A percentile compares a stretch with the other conserved stretches of the same genome.
phyloP scores from a whole-genome alignment of 2,329 filamentous ascomycete genomes.

The Claviceps humidiphila region DNA sequence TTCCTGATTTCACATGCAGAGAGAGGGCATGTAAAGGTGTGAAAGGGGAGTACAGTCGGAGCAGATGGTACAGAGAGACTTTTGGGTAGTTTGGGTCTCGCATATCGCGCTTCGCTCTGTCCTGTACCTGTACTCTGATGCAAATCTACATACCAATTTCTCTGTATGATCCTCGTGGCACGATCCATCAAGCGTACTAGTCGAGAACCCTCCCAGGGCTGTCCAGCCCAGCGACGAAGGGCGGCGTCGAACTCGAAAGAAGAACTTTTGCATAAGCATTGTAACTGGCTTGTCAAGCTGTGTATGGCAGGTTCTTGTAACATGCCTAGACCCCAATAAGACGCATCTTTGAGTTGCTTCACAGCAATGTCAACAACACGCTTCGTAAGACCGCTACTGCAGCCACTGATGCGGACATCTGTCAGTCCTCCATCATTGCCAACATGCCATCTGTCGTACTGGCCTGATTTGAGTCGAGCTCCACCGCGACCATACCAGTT shows the following conservation, averaged over 20 bases:
- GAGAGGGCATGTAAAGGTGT: constrained; percentile 91
- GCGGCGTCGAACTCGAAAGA: constrained; percentile 26
- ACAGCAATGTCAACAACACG: constrained; percentile 83
- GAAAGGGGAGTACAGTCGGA: constrained; percentile 89
- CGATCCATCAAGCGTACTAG: constrained; percentile 76
- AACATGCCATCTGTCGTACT: constrained; percentile 85
- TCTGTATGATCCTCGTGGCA: constrained; percentile 60
- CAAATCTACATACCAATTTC: constrained; percentile 79
- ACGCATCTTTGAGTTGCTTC: constrained; percentile 75
- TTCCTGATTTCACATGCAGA: constrained; percentile 82
- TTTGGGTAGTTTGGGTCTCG: constrained; percentile 58
- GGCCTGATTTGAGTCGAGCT: constrained; percentile 58
- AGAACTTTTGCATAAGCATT: constrained; percentile 22
- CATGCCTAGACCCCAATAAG: constrained; percentile 67
- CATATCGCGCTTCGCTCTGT: constrained; percentile 45
- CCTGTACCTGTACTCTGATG: constrained; percentile 48
- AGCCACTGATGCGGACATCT: constrained; percentile 50
- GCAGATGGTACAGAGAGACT: constrained; percentile 69
- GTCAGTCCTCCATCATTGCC: constrained; percentile 70
- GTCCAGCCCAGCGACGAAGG: constrained; percentile 50
- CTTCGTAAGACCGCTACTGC: constrained; percentile 69
- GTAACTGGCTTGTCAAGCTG: constrained; percentile 34
- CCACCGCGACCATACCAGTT: constrained; percentile 87
- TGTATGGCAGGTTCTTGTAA: constrained; percentile 44
- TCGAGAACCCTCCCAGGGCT: constrained; percentile 79